Percentiles rank a stretch among this genome's conserved stretches.
These are phyloP conservation scores for Solanum verrucosum DNA, from an alignment of 257 asterid species.

Conservation along the genomic window DNA sequence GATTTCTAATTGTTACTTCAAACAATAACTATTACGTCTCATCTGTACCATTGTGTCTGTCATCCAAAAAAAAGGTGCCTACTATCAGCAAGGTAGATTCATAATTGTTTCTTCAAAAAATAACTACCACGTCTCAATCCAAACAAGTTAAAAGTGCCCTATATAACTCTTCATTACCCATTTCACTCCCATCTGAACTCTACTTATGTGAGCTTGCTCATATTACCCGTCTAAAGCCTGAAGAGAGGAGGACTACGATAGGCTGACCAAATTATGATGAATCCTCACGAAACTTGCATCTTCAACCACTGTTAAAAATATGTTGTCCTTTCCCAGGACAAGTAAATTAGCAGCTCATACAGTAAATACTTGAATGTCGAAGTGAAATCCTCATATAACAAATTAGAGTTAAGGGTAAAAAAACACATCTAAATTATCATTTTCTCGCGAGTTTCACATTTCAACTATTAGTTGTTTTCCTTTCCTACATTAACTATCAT, in stretches of 20 bases:
- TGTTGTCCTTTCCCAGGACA: neutral
- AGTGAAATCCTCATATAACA: neutral
- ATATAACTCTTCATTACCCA: neutral
- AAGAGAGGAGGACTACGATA: neutral
- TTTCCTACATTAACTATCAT: neutral
- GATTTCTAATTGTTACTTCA: neutral
- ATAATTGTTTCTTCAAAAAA: neutral
- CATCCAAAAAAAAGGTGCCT: neutral
- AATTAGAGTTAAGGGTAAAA: neutral
- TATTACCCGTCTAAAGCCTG: neutral
- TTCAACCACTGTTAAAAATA: neutral
- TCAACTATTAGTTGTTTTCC: neutral
- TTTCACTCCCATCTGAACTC: neutral
- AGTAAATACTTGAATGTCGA: neutral
- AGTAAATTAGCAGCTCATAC: neutral
- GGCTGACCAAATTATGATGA: neutral
- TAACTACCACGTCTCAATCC: neutral
- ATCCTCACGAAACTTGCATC: neutral
- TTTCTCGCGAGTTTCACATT: neutral
- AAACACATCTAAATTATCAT: neutral
- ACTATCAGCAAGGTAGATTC: neutral
- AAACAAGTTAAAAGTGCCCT: neutral
- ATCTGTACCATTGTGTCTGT: neutral
- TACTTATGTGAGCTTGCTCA: neutral
- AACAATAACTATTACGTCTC: neutral